These are phyloP conservation scores for Zymoseptoria tritici DNA, from an alignment of 2,329 filamentous ascomycete species.

Conservation along the genomic window DNA sequence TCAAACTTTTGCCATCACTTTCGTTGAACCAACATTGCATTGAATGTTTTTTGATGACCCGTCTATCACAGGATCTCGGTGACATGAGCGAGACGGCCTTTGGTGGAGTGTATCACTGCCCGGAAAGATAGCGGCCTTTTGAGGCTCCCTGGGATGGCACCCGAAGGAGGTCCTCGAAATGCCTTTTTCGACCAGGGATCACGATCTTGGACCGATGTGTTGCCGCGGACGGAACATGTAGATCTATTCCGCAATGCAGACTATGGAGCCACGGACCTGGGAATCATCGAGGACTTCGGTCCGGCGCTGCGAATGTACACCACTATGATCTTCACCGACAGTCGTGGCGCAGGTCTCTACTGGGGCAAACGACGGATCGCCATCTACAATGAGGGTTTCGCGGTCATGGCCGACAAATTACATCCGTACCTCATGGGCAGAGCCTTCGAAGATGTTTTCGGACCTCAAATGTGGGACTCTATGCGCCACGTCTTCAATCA, in stretches of 20 bases:
- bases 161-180: background rate
- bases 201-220: background rate
- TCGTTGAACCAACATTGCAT: background rate
- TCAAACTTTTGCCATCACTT: background rate
- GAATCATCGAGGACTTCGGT: slow-evolving; percentile 10
- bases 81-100: background rate
- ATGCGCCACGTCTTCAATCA: slow-evolving; percentile 6
- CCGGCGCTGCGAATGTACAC: slow-evolving; percentile 15
- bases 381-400: slow-evolving; percentile 34
- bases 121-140: background rate
- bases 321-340: slow-evolving; percentile 18
- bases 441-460: slow-evolving; percentile 13
- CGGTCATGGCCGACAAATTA: slow-evolving; percentile 23
- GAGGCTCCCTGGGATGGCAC: background rate
- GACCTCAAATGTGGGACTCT: slow-evolving; percentile 2
- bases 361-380: slow-evolving; percentile 29
- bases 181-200: background rate
- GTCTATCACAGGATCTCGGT: background rate
- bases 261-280: slow-evolving; percentile 4
- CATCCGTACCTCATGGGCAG: slow-evolving; percentile 16
- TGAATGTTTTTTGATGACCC: background rate
- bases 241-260: background rate
- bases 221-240: background rate
- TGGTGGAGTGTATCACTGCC: background rate
- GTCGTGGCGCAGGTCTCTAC: slow-evolving; percentile 12